A percentile compares a stretch with the other conserved stretches of the same genome.
phyloP scores from a whole-genome alignment of 1,284 basidiomycete genomes.

The Cystobasidiaceae sp. region DNA sequence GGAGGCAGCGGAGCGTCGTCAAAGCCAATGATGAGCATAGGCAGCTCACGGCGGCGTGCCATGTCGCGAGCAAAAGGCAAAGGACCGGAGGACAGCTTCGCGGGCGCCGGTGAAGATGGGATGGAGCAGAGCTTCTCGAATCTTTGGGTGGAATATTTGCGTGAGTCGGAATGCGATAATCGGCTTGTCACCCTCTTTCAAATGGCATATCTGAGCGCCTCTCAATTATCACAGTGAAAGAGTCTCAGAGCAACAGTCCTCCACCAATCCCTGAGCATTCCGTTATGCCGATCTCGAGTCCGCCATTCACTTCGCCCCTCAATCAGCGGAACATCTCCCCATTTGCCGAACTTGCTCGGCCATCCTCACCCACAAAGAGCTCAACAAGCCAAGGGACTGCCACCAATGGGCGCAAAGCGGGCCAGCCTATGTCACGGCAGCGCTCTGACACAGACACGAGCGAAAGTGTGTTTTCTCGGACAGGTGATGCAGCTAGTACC shows the following conservation, averaged over 20 bases:
- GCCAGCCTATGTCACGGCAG: not conserved
- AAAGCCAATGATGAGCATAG: conserved; percentile 31
- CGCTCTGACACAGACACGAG: conserved; percentile 20
- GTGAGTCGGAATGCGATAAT: conserved; percentile 53
- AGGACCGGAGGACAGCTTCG: conserved; percentile 54
- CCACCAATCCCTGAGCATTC: too few relatives aligned
- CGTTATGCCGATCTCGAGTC: not conserved
- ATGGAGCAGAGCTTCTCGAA: conserved; percentile 77
- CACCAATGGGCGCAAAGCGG: not conserved
- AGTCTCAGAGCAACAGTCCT: too few relatives aligned
- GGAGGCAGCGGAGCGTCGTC: conserved; percentile 35
- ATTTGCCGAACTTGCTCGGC: conserved; percentile 20
- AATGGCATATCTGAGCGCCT: not conserved
- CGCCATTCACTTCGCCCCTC: not conserved
- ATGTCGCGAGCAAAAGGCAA: conserved; percentile 46
- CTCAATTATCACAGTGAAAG: conserved; percentile 17
- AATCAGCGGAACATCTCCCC: conserved; percentile 20
- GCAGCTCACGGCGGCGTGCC: conserved; percentile 15
- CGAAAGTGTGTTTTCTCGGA: conserved; percentile 24
- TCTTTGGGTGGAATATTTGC: conserved; percentile 89
- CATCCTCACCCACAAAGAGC: conserved; percentile 19
- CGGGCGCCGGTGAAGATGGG: conserved; percentile 69
- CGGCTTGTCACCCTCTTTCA: not conserved
- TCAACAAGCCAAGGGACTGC: not conserved
- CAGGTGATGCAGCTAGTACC: conserved; percentile 18